A percentile compares a stretch with the other conserved stretches of the same genome.
phyloP scores from a whole-genome alignment of 805 yeast genomes.

The Nakazawaea ernobii region DNA sequence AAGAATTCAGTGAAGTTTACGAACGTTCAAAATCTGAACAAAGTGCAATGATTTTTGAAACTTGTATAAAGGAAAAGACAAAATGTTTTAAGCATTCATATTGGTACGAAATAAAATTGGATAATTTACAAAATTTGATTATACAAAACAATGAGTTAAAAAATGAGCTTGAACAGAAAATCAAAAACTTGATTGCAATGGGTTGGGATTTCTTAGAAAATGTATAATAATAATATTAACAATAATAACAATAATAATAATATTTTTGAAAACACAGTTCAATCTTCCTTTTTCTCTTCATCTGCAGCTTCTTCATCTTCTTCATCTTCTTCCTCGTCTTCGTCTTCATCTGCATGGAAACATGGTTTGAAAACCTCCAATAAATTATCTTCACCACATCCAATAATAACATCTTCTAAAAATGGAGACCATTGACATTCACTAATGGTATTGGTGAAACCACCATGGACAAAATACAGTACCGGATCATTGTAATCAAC shows the following conservation, averaged over 20 bases:
- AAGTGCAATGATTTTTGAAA: constrained; percentile 7
- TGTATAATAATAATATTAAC: constrained; percentile 3
- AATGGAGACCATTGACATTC: constrained; percentile 66
- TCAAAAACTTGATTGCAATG: constrained; percentile 17
- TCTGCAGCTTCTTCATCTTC: constrained; percentile 12
- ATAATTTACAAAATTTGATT: constrained; percentile 18
- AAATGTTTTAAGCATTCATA: constrained; percentile 48
- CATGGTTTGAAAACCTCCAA: constrained; percentile 75
- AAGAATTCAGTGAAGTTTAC: constrained; percentile 18
- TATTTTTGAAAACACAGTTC: neutral
- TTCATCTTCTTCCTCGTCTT: constrained; percentile 34
- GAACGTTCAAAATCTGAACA: constrained; percentile 13
- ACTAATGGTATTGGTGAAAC: constrained; percentile 67
- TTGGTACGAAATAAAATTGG: constrained; percentile 28
- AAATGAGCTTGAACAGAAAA: constrained; percentile 29
- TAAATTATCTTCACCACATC: constrained; percentile 71
- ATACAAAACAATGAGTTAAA: constrained; percentile 20
- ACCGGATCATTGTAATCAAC: constrained; percentile 66
- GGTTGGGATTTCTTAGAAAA: constrained; percentile 7
- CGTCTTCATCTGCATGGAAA: constrained; percentile 32
- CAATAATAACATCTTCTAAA: constrained; percentile 51
- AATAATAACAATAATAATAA: neutral
- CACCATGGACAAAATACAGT: constrained; percentile 76
- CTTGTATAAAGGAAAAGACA: constrained; percentile 48
- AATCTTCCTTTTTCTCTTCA: constrained; percentile 3